Percentiles rank a stretch among this genome's conserved stretches.
Conservation (phyloP, 2,329 filamentous ascomycete species). For the Ceratocystis papillata region DNA sequence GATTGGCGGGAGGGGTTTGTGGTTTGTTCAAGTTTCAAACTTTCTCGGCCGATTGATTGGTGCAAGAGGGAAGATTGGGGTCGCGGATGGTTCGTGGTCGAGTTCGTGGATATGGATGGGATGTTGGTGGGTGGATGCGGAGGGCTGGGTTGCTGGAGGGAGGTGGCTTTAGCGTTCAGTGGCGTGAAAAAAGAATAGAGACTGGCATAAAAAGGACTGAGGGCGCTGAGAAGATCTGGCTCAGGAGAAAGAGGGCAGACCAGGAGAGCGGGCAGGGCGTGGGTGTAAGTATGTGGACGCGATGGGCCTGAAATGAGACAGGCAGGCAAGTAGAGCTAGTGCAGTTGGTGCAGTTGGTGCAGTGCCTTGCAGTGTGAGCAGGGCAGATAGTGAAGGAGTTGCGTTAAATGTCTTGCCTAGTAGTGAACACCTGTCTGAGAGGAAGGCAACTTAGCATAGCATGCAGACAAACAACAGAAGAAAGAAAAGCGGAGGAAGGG, state of each 20-base stretch:
- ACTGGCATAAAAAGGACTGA: not conserved
- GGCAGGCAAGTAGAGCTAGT: not conserved
- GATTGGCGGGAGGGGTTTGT: constrained; percentile 3
- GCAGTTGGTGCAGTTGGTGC: not conserved
- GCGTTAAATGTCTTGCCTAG: not conserved
- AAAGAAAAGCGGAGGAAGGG: not conserved
- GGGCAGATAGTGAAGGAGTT: not conserved
- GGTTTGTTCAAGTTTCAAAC: not conserved
- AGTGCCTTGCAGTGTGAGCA: constrained; percentile 6
- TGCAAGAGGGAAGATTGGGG: constrained; percentile 9
- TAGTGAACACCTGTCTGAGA: constrained; percentile 6
- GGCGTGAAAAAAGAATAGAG: not conserved
- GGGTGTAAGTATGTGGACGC: not conserved
- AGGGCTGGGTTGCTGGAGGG: constrained; percentile 9
- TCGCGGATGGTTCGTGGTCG: not conserved
- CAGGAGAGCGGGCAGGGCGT: not conserved
- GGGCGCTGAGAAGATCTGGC: not conserved
- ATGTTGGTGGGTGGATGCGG: constrained; percentile 3
- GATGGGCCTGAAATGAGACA: constrained; percentile 1
- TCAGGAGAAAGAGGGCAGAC: not conserved
- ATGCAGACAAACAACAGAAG: not conserved
- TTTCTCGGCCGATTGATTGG: constrained; percentile 20
- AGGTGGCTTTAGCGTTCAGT: constrained; percentile 14
- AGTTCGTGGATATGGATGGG: not conserved
- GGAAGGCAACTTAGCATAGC: no score